Evolutionary conservation across 2,329 filamentous ascomycete genomes (phyloP).

Genomic region (Xylariaceae sp.): DNA sequence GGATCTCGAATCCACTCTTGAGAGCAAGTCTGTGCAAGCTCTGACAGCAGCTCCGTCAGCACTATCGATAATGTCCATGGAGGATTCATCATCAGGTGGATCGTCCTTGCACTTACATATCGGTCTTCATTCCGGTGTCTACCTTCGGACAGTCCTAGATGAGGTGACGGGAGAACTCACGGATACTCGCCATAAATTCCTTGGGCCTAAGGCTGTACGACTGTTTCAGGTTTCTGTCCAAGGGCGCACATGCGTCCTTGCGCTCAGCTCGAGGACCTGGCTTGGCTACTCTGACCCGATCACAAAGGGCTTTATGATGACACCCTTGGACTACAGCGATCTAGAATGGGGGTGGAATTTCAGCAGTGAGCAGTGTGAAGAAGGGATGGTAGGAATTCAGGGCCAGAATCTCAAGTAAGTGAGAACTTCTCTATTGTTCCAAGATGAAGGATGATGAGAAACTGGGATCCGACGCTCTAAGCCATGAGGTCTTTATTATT

Average conservation of each 20-base stretch:
- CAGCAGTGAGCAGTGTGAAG: conserved; percentile 88
- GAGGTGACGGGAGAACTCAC: conserved; percentile 95
- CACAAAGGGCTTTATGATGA: conserved; percentile 87
- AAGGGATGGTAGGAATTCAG: conserved; percentile 93
- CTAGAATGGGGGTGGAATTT: conserved; percentile 97
- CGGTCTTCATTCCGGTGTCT: conserved; percentile 91
- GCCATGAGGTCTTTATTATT: conserved; percentile 62
- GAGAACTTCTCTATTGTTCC: conserved; percentile 32
- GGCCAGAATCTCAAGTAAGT: conserved; percentile 82
- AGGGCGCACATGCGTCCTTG: conserved; percentile 81
- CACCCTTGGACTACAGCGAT: conserved; percentile 83
- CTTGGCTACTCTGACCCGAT: conserved; percentile 89
- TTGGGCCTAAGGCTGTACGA: conserved; percentile 87
- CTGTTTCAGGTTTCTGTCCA: conserved; percentile 91
- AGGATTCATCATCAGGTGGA: conserved; percentile 86
- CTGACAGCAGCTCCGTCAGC: conserved; percentile 88
- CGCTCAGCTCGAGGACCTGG: conserved; percentile 93
- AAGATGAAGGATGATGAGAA: conserved; percentile 63
- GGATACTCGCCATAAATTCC: conserved; percentile 90
- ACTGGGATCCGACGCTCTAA: conserved; percentile 58
- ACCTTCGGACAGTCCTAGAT: conserved; percentile 91
- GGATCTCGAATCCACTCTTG: conserved; percentile 85
- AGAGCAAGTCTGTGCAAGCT: conserved; percentile 93
- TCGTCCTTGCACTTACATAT: conserved; percentile 94
- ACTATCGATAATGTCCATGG: conserved; percentile 91